phyloP scores from a whole-genome alignment of 331 rosid species.

The Acacia concinna region DNA sequence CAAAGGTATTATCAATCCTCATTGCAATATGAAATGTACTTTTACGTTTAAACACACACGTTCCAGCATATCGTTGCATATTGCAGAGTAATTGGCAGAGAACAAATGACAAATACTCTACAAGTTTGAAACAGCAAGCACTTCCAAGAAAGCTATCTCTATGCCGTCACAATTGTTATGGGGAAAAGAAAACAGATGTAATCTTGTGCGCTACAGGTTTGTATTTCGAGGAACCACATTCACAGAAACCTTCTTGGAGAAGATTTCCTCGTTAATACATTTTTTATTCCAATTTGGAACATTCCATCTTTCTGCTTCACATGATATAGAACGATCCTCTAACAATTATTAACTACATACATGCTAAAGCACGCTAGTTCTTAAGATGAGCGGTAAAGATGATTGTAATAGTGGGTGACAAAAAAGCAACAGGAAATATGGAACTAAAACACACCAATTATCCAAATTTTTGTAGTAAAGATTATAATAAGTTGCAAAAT shows the following conservation, averaged over 20 bases:
- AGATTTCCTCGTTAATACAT: neutral
- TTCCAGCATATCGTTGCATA: neutral
- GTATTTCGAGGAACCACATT: neutral
- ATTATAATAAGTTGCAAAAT: constrained; percentile 4
- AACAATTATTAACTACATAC: neutral
- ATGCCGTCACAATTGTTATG: neutral
- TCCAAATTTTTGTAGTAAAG: neutral
- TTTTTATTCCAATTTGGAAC: neutral
- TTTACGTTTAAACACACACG: neutral
- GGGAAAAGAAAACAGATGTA: neutral
- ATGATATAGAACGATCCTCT: neutral
- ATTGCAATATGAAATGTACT: neutral
- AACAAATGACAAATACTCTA: neutral
- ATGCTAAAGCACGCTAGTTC: neutral
- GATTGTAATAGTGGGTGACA: too few species aligned
- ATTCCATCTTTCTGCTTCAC: constrained; percentile 12
- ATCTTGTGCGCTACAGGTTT: neutral
- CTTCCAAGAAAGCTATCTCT: neutral
- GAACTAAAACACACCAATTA: neutral
- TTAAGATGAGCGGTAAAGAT: too few species aligned
- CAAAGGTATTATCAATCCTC: neutral
- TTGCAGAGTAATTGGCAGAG: neutral
- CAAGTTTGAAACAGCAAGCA: constrained; percentile 5
- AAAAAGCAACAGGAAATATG: too few species aligned
- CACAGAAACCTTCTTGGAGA: constrained; percentile 7